phyloP scores from a whole-genome alignment of 495 filamentous ascomycete species.

The Aspergillus heteromorphus region DNA sequence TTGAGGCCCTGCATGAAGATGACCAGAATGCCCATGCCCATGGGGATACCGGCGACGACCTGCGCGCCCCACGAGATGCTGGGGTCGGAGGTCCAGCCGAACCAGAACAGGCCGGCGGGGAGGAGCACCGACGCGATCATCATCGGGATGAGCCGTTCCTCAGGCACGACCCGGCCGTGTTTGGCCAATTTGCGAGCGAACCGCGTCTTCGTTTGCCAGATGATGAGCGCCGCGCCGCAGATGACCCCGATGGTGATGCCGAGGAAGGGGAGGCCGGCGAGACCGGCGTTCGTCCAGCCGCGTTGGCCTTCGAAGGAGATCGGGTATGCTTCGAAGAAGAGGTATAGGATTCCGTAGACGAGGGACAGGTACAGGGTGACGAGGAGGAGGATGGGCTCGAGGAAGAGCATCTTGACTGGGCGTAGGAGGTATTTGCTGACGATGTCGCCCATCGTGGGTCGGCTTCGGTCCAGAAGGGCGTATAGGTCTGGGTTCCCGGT shows the following conservation, averaged over 20 bases:
- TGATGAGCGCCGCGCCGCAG: constrained; percentile 42
- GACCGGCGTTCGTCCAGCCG: constrained; percentile 42
- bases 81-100: constrained; percentile 53
- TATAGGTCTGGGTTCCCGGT: constrained; percentile 61
- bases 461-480: constrained; percentile 52
- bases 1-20: constrained; percentile 57
- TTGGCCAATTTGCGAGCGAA: constrained; percentile 45
- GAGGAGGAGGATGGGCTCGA: constrained; percentile 57
- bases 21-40: constrained; percentile 50
- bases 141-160: constrained; percentile 55
- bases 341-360: constrained; percentile 59
- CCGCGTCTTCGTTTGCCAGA: constrained; percentile 45
- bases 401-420: constrained; percentile 54
- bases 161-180: constrained; percentile 49
- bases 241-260: constrained; percentile 53
- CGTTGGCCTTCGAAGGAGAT: constrained; percentile 51
- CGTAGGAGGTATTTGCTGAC: constrained; percentile 50
- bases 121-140: constrained; percentile 51
- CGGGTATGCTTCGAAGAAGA: constrained; percentile 59
- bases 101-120: constrained; percentile 59
- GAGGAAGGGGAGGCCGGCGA: constrained; percentile 55
- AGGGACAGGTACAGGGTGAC: constrained; percentile 46
- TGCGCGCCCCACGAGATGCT: constrained; percentile 43
- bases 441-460: constrained; percentile 41
- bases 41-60: constrained; percentile 44